phyloP scores from a whole-genome alignment of 352 stramenopile species.

The Sclerospora graminicola region DNA sequence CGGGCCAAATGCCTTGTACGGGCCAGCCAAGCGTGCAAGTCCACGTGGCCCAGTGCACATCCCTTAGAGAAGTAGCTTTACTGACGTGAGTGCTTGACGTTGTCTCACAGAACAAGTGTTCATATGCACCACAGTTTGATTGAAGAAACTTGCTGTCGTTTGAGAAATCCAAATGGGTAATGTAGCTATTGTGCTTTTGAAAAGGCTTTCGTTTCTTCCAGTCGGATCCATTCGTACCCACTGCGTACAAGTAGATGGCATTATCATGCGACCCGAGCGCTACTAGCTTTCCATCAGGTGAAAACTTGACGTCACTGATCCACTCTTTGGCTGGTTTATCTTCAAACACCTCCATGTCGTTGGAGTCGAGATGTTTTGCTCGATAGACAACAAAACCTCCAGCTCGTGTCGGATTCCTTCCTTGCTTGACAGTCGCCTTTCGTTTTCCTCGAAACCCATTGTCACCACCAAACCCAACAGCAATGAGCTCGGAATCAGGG shows the following conservation, averaged over 20 bases:
- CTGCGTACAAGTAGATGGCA: constrained; percentile 51
- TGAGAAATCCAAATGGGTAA: too few relatives aligned
- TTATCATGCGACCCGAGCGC: constrained; percentile 71
- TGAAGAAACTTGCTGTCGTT: too few relatives aligned
- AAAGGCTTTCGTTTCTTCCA: constrained; percentile 67
- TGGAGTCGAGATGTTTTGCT: too few relatives aligned
- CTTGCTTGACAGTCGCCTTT: constrained; percentile 10
- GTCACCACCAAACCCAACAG: constrained; percentile 66
- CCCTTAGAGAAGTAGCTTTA: too few relatives aligned
- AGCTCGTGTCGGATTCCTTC: constrained; percentile 28
- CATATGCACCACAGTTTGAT: too few relatives aligned
- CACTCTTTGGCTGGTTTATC: constrained; percentile 57
- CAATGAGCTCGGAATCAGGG: constrained; percentile 76
- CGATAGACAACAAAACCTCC: constrained; percentile 35
- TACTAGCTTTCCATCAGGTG: constrained; percentile 30
- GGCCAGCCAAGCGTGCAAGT: constrained; percentile 88
- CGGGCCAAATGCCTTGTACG: constrained; percentile 87
- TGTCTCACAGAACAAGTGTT: too few relatives aligned
- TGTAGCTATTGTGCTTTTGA: constrained; percentile 59
- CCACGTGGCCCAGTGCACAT: too few relatives aligned
- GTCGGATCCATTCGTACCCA: constrained; percentile 22
- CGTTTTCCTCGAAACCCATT: constrained; percentile 31
- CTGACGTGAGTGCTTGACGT: too few relatives aligned
- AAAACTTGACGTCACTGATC: constrained; percentile 77
- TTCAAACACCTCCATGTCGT: constrained; percentile 39